Percentiles rank a stretch among this genome's conserved stretches.
Evolutionary conservation across 75 land plant genomes (phyloP).

Genomic region (Pinus albicaulis): DNA sequence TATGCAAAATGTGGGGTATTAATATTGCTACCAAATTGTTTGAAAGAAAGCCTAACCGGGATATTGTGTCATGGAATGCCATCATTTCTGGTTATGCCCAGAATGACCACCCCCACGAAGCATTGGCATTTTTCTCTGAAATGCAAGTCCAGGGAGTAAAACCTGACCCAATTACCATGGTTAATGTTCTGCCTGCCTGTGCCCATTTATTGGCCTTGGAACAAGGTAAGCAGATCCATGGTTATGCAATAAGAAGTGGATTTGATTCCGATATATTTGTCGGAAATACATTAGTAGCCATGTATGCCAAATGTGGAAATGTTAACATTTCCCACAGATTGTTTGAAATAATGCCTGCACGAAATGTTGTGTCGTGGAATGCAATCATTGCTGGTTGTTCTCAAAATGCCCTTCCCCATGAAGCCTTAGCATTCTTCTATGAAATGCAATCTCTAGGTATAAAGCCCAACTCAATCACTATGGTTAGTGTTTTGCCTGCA

Average conservation of each 20-base stretch:
- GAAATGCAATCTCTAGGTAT: constrained; percentile 4
- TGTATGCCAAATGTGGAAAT: constrained; percentile 20
- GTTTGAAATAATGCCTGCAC: constrained; percentile 6
- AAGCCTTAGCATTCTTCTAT: constrained; percentile 7
- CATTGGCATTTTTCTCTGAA: constrained; percentile 8
- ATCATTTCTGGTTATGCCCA: constrained; percentile 17
- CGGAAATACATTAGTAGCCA: constrained; percentile 12
- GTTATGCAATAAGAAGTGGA: neutral
- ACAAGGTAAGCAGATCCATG: constrained; percentile 12
- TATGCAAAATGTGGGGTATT: constrained; percentile 23
- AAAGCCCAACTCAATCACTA: constrained; percentile 1
- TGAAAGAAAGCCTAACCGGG: constrained; percentile 5
- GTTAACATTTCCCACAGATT: neutral
- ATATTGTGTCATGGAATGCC: constrained; percentile 12
- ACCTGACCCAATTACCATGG: neutral
- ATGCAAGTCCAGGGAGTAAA: constrained; percentile 11
- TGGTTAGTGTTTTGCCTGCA: neutral
- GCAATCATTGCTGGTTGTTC: constrained; percentile 14
- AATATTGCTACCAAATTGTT: constrained; percentile 15
- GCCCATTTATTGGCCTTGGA: neutral
- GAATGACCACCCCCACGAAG: constrained; percentile 1
- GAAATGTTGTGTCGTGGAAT: constrained; percentile 12
- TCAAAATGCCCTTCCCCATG: neutral
- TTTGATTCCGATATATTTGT: constrained; percentile 13
- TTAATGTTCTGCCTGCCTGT: constrained; percentile 3